Base-by-base conservation (phyloP, 805 yeast species). In the Blastobotrys mokoenaii region DNA sequence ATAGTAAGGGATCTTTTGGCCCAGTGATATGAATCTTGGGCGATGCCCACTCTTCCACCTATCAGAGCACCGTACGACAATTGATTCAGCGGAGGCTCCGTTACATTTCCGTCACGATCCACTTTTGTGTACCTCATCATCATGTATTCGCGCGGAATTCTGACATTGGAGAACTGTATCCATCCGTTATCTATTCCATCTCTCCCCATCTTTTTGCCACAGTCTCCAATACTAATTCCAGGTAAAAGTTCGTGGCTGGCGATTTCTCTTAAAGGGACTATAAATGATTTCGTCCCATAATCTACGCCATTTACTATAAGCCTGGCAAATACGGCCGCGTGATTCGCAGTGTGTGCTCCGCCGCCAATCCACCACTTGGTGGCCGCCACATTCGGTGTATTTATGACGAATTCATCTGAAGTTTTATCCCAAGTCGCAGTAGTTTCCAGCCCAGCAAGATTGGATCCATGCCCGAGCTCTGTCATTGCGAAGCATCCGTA, bases 331-430 rank as follows among this genome's bases (percentile, higher is more conserved):
- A 79, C 82, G 11, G 80, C 78, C 20, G 84, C 70, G 66, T 88
- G 96, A 25, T 88, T 85, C 2, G 96, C 85, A n/a, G 95, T 81
- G 63, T 85, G 93, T 7, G 96, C 96, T 30, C 96, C 96, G 55
- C 96, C 97, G 40, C 96, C 96, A 57, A 88, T 88, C 96, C 96
- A 88, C 96, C 96, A 88, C 86, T 88, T 88, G 15, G 96, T 87
- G 36, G 97, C 96, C 29, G 93, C 87, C 45, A 84, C 63, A 60
- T 87, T 84, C 1, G 97, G 97, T 5, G 97, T 88, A 60, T 84
- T 76, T 57, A 88, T 77, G 44, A 73, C 61, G 58, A 88, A 84
- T 50, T 79, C 77, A 55, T 85, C 84, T 16, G 71, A 74, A n/a
- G 65, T 67, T 12, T 69, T 67, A 62, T 85, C 80, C 60, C 74